A percentile compares a stretch with the other conserved stretches of the same genome.
Evolutionary conservation across 495 filamentous ascomycete genomes (phyloP).

Genomic region (Hyaloscypha variabilis): DNA sequence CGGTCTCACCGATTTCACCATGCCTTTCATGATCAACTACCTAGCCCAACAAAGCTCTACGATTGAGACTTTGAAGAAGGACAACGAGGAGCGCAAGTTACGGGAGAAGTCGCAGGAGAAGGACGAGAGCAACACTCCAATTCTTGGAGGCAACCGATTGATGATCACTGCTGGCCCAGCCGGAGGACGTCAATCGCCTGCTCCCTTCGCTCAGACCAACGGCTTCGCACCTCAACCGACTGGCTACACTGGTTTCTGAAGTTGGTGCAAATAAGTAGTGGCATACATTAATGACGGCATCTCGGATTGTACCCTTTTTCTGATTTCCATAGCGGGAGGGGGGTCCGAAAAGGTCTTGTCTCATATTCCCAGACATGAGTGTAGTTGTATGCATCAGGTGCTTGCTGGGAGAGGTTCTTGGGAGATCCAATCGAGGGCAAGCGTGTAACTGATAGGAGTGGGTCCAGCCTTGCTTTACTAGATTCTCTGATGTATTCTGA

Average conservation of each 20-base stretch:
- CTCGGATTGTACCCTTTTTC: constrained; percentile 23
- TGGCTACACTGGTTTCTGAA: constrained; percentile 60
- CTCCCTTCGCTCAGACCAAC: constrained; percentile 73
- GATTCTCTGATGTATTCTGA: constrained; percentile 34
- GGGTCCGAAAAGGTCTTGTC: constrained; percentile 13
- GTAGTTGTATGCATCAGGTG: constrained; percentile 30
- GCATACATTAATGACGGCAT: constrained; percentile 32
- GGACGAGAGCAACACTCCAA: constrained; percentile 90
- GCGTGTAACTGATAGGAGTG: constrained; percentile 34
- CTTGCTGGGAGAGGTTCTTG: constrained; percentile 14
- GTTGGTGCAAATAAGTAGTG: constrained; percentile 33
- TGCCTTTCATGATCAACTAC: constrained; percentile 99
- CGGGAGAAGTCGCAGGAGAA: constrained; percentile 84
- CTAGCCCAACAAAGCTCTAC: constrained; percentile 87
- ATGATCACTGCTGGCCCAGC: constrained; percentile 96
- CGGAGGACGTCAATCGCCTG: constrained; percentile 53
- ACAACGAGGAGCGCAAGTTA: constrained; percentile 96
- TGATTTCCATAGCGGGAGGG: constrained; percentile 24
- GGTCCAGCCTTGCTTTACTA: constrained; percentile 26
- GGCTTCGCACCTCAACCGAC: constrained; percentile 82
- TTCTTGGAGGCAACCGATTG: constrained; percentile 86
- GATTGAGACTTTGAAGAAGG: constrained; percentile 83
- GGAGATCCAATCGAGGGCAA: constrained; percentile 9
- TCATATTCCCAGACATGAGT: constrained; percentile 27
- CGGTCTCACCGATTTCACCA: constrained; percentile 93